Evolutionary conservation across 2,329 filamentous ascomycete species (phyloP).

Genomic region (Curvularia sp.): DNA sequence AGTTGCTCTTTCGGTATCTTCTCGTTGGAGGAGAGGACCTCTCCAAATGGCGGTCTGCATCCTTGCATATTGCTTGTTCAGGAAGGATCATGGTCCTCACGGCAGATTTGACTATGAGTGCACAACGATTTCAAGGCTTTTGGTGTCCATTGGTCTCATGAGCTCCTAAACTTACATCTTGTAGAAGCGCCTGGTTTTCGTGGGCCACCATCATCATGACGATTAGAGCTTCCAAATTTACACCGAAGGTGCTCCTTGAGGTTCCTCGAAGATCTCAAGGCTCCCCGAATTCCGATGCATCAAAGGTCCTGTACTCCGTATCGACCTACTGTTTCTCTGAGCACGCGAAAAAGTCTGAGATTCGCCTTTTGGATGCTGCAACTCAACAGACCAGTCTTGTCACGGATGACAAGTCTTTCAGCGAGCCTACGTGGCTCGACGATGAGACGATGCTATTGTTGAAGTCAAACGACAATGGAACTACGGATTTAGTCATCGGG

Average conservation of each 20-base stretch:
- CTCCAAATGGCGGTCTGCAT: slow-evolving; percentile 6
- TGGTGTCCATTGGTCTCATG: neutral
- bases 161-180: neutral
- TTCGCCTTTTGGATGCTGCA: slow-evolving; percentile 73
- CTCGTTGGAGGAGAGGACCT: neutral
- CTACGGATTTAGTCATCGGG: slow-evolving; percentile 50
- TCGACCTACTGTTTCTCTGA: slow-evolving; percentile 82
- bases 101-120: neutral
- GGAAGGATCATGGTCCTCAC: neutral
- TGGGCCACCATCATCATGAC: slow-evolving; percentile 64
- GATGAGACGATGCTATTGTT: slow-evolving; percentile 69
- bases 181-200: neutral
- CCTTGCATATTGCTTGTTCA: slow-evolving; percentile 5
- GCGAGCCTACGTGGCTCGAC: slow-evolving; percentile 79
- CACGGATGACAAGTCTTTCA: slow-evolving; percentile 68
- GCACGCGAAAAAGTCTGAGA: slow-evolving; percentile 73
- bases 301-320: slow-evolving; percentile 70
- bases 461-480: slow-evolving; percentile 52
- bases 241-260: slow-evolving; percentile 77
- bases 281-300: slow-evolving; percentile 72
- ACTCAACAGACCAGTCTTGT: slow-evolving; percentile 71
- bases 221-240: slow-evolving; percentile 73
- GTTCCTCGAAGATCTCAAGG: slow-evolving; percentile 76
- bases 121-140: neutral
- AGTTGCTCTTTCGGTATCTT: neutral